These are phyloP conservation scores for Harringtonia lauricola DNA, from an alignment of 2,329 filamentous ascomycete genomes.

Conservation along the genomic window DNA sequence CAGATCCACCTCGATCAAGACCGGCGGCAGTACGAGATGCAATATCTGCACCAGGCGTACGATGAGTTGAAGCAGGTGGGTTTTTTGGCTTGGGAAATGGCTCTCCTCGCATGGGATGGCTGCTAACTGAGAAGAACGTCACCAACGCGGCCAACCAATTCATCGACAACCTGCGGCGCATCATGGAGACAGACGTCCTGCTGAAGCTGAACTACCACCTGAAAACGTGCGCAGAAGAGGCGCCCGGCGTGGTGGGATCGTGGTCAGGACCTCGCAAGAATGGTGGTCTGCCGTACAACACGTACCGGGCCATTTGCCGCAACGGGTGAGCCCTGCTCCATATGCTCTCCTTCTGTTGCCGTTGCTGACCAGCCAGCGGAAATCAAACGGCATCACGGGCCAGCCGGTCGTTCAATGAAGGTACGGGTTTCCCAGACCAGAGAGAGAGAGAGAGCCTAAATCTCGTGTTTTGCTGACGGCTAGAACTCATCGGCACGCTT, in stretches of 20 bases:
- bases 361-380: not conserved
- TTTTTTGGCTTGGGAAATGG: too few species aligned
- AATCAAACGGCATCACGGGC: not conserved
- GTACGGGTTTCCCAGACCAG: too few species aligned
- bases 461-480: not conserved
- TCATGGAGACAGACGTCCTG: slow-evolving; percentile 3
- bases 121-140: slow-evolving; percentile 3
- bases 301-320: slow-evolving; percentile 4
- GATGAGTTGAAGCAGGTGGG: slow-evolving; percentile 3
- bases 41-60: slow-evolving; percentile 3
- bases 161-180: not conserved
- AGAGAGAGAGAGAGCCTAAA: too few species aligned
- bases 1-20: slow-evolving; percentile 1
- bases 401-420: slow-evolving; percentile 3
- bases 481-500: not conserved
- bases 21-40: slow-evolving; percentile 3
- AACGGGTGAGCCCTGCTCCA: not conserved
- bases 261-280: not conserved
- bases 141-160: not conserved
- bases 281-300: slow-evolving; percentile 3
- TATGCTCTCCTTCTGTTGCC: not conserved
- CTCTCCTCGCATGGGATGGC: too few species aligned
- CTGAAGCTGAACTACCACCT: not conserved
- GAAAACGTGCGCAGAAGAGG: not conserved
- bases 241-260: not conserved